These are phyloP conservation scores for Salix koriyanagi DNA, from an alignment of 345 rosid genomes.

Conservation along the genomic window DNA sequence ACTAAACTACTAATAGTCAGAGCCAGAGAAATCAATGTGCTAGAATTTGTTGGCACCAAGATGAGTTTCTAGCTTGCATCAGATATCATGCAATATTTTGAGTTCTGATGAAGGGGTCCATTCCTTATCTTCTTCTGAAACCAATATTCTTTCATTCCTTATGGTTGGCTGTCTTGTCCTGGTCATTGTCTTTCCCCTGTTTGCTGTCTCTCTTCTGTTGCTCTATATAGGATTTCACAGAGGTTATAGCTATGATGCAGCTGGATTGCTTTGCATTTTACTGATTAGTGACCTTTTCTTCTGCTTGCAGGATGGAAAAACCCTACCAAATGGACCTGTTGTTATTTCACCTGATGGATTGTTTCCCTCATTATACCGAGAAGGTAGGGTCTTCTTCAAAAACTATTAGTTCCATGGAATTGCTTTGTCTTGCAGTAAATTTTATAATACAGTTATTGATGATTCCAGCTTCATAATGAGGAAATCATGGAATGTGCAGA, in stretches of 20 bases:
- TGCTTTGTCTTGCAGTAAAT: background rate
- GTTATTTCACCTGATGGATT: conserved; percentile 90
- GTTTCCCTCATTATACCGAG: conserved; percentile 84
- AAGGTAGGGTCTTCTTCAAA: conserved; percentile 43
- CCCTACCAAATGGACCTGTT: conserved; percentile 82
- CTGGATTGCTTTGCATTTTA: background rate
- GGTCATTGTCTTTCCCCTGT: background rate
- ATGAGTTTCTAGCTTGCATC: background rate
- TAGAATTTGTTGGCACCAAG: background rate
- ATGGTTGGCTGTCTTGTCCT: background rate
- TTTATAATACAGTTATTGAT: background rate
- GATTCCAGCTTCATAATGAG: background rate
- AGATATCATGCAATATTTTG: background rate
- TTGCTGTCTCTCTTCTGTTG: background rate
- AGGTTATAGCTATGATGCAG: background rate
- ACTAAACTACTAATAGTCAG: background rate
- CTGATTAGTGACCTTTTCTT: conserved; percentile 4
- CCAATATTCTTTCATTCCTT: background rate
- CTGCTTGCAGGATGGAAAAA: conserved; percentile 71
- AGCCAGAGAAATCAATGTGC: background rate
- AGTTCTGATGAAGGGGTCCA: background rate
- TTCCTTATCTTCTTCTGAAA: too few relatives aligned
- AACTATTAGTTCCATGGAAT: background rate
- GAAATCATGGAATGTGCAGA: background rate
- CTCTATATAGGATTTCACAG: background rate